Conservation (phyloP, 2,329 filamentous ascomycete genomes). For the Aspergillus proliferans region DNA sequence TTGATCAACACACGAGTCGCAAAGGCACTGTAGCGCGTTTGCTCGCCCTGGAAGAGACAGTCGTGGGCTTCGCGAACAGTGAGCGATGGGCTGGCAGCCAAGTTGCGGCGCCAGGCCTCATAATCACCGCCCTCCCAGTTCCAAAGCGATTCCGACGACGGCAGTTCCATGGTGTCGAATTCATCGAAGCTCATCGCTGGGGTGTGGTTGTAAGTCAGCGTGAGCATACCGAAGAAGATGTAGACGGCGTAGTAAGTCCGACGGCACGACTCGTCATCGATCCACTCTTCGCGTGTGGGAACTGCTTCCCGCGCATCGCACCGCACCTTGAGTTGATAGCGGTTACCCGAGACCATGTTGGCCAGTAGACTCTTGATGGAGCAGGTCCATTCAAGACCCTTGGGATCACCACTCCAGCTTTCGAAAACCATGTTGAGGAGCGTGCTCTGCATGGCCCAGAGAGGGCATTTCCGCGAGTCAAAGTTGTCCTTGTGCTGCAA, state of each 20-base stretch:
- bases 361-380: constrained; percentile 97
- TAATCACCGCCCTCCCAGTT: constrained; percentile 76
- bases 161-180: constrained; percentile 86
- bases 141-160: constrained; percentile 91
- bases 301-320: constrained; percentile 76
- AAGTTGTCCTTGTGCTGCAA: constrained; percentile 98
- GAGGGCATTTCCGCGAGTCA: constrained; percentile 90
- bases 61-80: constrained; percentile 94
- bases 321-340: constrained; percentile 90
- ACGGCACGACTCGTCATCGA: constrained; percentile 92
- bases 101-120: constrained; percentile 72
- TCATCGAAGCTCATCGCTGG: constrained; percentile 98
- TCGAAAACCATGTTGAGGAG: constrained; percentile 98
- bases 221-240: constrained; percentile 95
- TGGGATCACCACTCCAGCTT: constrained; percentile 97
- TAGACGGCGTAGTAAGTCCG: constrained; percentile 98
- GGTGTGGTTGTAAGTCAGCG: constrained; percentile 94
- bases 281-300: constrained; percentile 80
- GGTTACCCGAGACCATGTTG: constrained; percentile 97
- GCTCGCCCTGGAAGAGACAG: constrained; percentile 89
- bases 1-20: constrained; percentile 98
- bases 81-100: constrained; percentile 64
- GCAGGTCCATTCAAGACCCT: constrained; percentile 96
- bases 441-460: constrained; percentile 98
- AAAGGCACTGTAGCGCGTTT: constrained; percentile 88